Evolutionary conservation across 2,329 filamentous ascomycete genomes (phyloP).

Genomic region (Diplocarpon rosae): DNA sequence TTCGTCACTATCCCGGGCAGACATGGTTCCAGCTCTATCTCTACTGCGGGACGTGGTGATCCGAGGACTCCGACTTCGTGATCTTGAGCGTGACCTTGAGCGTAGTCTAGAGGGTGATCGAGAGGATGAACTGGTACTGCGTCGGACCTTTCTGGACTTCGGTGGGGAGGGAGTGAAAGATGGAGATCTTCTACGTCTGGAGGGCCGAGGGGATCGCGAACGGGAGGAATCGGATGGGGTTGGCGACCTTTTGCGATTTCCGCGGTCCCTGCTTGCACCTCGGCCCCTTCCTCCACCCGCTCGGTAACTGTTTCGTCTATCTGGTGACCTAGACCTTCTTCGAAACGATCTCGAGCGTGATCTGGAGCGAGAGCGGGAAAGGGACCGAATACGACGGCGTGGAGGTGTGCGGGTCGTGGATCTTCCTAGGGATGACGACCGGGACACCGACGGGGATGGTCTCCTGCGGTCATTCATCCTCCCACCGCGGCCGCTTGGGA

Average conservation of each 20-base stretch:
- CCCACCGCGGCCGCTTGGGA: conserved; percentile 24
- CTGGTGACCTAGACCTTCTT: conserved; percentile 24
- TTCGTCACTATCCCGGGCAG: conserved; percentile 18
- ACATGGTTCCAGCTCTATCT: conserved; percentile 13
- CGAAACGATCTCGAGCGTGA: conserved; percentile 27
- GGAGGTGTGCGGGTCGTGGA: conserved; percentile 24
- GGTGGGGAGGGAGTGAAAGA: conserved; percentile 25
- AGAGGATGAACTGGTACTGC: conserved; percentile 24
- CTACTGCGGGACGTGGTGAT: conserved; percentile 14
- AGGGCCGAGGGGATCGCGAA: conserved; percentile 21
- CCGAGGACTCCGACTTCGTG: conserved; percentile 19
- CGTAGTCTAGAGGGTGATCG: conserved; percentile 10
- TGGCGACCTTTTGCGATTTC: conserved; percentile 22
- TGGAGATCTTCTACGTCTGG: conserved; percentile 24
- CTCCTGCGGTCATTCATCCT: conserved; percentile 25
- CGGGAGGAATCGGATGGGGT: conserved; percentile 12
- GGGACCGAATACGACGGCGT: conserved; percentile 16
- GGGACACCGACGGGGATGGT: conserved; percentile 24
- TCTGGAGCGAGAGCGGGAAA: conserved; percentile 9
- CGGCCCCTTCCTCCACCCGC: conserved; percentile 22
- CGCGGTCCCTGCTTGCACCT: conserved; percentile 25
- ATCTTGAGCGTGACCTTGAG: conserved; percentile 10
- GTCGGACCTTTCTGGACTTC: conserved; percentile 4
- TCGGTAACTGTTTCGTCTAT: conserved; percentile 21
- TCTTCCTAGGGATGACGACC: conserved; percentile 19